phyloP scores from a whole-genome alignment of 176 grass and related monocot species.

The Melocanna baccifera region DNA sequence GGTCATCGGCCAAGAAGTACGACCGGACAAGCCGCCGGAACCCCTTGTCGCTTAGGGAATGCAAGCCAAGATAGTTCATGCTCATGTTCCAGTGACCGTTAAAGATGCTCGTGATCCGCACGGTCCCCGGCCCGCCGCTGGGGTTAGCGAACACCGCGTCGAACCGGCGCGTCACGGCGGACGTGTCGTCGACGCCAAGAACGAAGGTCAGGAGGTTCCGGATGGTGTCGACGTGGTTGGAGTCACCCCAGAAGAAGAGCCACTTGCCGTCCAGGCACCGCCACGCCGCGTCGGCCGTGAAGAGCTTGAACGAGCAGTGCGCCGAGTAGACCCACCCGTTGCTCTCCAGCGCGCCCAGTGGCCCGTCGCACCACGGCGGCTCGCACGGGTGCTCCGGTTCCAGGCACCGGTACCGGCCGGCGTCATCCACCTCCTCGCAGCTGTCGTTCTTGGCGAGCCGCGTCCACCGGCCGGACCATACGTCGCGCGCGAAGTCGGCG shows the following conservation, averaged over 20 bases:
- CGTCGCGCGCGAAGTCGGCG: constrained; percentile 45
- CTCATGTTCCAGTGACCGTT: constrained; percentile 97
- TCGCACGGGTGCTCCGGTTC: constrained; percentile 47
- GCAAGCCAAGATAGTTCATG: constrained; percentile 80
- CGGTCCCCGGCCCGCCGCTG: constrained; percentile 28
- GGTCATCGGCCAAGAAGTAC: constrained; percentile 59
- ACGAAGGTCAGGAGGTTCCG: constrained; percentile 76
- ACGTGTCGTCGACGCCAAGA: constrained; percentile 59
- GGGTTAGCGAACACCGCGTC: constrained; percentile 63
- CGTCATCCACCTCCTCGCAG: constrained; percentile 50
- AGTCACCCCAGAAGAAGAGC: constrained; percentile 99
- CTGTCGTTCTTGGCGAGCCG: constrained; percentile 54
- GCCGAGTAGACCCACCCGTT: constrained; percentile 99
- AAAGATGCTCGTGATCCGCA: constrained; percentile 90
- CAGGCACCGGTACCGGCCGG: constrained; percentile 85
- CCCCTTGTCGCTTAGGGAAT: constrained; percentile 61
- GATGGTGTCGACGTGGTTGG: constrained; percentile 97
- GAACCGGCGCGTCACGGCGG: constrained; percentile 60
- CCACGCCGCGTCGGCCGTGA: constrained; percentile 62
- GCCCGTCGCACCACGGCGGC: constrained; percentile 79
- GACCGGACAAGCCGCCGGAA: constrained; percentile 51
- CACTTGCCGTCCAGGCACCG: constrained; percentile 77
- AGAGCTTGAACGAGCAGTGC: constrained; percentile 89
- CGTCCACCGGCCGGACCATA: constrained; percentile 88
- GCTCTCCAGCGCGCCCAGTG: constrained; percentile 77